Evolutionary conservation across 345 rosid species (phyloP).

Genomic region (Chamaenerion angustifolium): DNA sequence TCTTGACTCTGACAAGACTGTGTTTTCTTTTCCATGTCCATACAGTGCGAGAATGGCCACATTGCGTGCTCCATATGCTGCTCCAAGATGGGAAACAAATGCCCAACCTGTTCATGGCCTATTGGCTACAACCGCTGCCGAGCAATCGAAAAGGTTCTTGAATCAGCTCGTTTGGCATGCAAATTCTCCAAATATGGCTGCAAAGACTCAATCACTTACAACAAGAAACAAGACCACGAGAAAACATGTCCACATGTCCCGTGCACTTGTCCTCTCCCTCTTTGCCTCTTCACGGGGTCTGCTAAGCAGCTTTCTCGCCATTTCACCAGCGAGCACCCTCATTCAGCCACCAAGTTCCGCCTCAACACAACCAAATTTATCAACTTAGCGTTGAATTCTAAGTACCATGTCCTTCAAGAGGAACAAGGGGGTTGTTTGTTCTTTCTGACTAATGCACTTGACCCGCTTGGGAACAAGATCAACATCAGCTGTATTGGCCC

Average conservation of each 20-base stretch:
- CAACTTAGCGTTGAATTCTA: background rate
- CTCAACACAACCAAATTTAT: conserved; percentile 3
- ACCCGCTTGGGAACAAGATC: conserved; percentile 9
- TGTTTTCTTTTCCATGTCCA: background rate
- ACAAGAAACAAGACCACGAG: conserved; percentile 28
- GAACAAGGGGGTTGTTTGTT: conserved; percentile 9
- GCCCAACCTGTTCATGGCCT: conserved; percentile 34
- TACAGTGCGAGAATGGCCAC: conserved; percentile 68
- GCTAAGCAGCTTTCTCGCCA: conserved; percentile 23
- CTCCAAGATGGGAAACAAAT: conserved; percentile 26
- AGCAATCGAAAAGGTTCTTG: conserved; percentile 43
- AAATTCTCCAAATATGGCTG: conserved; percentile 36
- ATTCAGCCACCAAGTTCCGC: conserved; percentile 6
- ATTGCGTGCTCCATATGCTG: conserved; percentile 44
- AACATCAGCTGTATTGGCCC: conserved; percentile 16
- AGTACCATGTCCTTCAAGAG: conserved; percentile 13
- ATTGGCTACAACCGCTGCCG: conserved; percentile 44
- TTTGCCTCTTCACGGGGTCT: conserved; percentile 30
- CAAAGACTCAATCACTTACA: conserved; percentile 12
- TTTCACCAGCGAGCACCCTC: conserved; percentile 23
- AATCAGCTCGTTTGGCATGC: conserved; percentile 30
- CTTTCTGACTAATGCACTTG: conserved; percentile 8
- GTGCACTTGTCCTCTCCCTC: conserved; percentile 36
- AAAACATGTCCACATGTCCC: conserved; percentile 24
- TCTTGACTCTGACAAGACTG: background rate